These are phyloP conservation scores for Suillus alpinus DNA, from an alignment of 768 basidiomycete species.

Conservation along the genomic window DNA sequence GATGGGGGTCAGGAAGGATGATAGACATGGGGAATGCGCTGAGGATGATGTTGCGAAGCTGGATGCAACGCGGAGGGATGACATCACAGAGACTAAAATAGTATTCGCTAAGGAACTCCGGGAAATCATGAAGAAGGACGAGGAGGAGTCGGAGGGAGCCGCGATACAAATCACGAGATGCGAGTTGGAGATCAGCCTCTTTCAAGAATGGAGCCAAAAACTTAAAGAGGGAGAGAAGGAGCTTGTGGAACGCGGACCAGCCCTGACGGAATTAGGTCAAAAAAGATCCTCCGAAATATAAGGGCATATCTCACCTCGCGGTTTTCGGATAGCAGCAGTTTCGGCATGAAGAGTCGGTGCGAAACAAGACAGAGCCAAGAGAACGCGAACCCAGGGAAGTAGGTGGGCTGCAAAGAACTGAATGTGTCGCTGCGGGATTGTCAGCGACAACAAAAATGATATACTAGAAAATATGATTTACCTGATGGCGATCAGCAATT, in stretches of 20 bases:
- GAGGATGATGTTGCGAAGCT: constrained; percentile 94
- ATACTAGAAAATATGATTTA: constrained; percentile 29
- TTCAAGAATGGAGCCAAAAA: constrained; percentile 92
- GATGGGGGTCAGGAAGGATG: constrained; percentile 82
- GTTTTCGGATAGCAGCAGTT: constrained; percentile 81
- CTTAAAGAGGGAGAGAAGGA: constrained; percentile 90
- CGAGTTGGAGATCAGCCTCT: constrained; percentile 72
- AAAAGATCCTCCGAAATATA: constrained; percentile 1
- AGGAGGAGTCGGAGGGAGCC: constrained; percentile 88
- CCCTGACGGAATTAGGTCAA: constrained; percentile 46
- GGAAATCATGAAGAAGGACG: constrained; percentile 97
- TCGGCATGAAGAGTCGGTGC: constrained; percentile 96
- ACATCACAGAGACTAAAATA: constrained; percentile 95
- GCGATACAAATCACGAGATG: constrained; percentile 85
- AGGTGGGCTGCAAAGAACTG: constrained; percentile 92
- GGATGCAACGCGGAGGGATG: constrained; percentile 90
- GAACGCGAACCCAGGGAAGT: constrained; percentile 97
- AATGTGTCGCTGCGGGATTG: constrained; percentile 72
- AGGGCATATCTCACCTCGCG: constrained; percentile 58
- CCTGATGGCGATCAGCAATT: constrained; percentile 85
- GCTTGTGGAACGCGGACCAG: constrained; percentile 95
- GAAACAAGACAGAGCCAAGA: constrained; percentile 98
- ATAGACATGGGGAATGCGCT: constrained; percentile 88
- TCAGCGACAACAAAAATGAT: background rate
- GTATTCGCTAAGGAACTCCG: constrained; percentile 95